phyloP scores from a whole-genome alignment of 1,139 yeast species.

The Kodamaea sp. region DNA sequence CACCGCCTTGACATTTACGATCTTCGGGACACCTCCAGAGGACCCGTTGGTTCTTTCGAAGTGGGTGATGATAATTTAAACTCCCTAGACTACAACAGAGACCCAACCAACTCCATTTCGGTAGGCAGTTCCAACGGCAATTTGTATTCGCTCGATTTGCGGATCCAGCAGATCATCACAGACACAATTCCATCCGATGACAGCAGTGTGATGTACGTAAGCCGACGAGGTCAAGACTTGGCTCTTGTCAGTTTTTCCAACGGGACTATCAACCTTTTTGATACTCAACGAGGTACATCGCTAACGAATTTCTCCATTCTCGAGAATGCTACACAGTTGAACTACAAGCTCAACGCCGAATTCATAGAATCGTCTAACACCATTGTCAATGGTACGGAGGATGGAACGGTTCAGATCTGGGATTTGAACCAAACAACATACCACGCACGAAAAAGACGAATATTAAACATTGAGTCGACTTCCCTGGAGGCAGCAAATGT shows the following conservation, averaged over 20 bases:
- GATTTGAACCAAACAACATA: not conserved
- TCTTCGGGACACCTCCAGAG: slow-evolving; percentile 13
- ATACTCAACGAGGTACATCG: not conserved
- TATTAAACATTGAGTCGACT: not conserved
- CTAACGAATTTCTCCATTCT: not conserved
- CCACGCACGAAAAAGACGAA: not conserved
- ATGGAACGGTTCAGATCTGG: slow-evolving; percentile 13
- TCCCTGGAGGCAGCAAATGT: slow-evolving; percentile 3
- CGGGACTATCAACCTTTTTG: slow-evolving; percentile 5
- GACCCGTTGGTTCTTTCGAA: slow-evolving; percentile 18
- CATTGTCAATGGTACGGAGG: slow-evolving; percentile 12
- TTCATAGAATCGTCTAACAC: not conserved
- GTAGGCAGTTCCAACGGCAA: slow-evolving; percentile 33
- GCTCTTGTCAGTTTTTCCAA: slow-evolving; percentile 5
- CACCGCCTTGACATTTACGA: slow-evolving; percentile 24
- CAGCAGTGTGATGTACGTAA: slow-evolving; percentile 7
- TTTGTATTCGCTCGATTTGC: slow-evolving; percentile 29
- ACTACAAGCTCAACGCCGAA: slow-evolving; percentile 1
- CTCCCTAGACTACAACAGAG: slow-evolving; percentile 18
- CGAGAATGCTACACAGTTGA: no score
- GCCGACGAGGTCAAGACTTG: not conserved
- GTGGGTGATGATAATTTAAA: slow-evolving; percentile 33
- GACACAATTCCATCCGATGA: slow-evolving; percentile 19
- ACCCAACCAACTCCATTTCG: slow-evolving; percentile 11
- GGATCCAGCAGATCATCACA: slow-evolving; percentile 19